A percentile compares a stretch with the other conserved stretches of the same genome.
Evolutionary conservation across 192 early-diverging fungal genomes (phyloP).

Genomic region (Coemansia sp.): DNA sequence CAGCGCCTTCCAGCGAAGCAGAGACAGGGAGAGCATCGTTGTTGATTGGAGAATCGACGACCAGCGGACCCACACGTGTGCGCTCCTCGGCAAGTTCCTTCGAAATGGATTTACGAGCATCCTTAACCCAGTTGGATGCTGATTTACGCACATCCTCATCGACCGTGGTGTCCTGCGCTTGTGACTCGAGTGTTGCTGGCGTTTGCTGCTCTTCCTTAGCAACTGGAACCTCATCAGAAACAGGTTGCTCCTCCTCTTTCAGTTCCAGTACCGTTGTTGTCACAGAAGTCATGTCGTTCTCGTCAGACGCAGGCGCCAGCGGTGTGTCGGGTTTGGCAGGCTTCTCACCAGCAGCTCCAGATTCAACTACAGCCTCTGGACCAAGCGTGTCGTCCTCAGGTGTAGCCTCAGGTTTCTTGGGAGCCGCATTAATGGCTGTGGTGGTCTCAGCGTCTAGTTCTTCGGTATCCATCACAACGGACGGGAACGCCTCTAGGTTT

Average conservation of each 20-base stretch:
- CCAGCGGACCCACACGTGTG: conserved; percentile 21
- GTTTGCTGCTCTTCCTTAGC: background rate
- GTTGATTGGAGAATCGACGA: background rate
- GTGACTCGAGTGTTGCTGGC: background rate
- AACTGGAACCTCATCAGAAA: background rate
- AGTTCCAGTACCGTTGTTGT: background rate
- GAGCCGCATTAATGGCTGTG: background rate
- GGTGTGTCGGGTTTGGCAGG: background rate
- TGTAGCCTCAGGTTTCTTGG: background rate
- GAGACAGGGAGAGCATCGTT: background rate
- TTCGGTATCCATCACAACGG: conserved; percentile 27
- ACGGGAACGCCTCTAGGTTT: conserved; percentile 46
- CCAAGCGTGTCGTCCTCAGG: conserved; percentile 3
- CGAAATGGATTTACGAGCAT: conserved; percentile 51
- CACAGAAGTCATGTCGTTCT: background rate
- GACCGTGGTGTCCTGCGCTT: background rate
- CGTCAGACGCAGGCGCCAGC: background rate
- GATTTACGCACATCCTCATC: conserved; percentile 48
- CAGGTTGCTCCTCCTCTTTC: background rate
- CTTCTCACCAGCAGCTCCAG: background rate
- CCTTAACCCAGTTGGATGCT: conserved; percentile 53
- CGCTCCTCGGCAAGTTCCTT: conserved; percentile 52
- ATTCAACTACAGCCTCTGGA: background rate
- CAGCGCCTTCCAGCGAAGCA: background rate
- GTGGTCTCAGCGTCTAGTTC: background rate